phyloP scores from a whole-genome alignment of 192 early-diverging fungal genomes.

The Pilobolus umbonatus region DNA sequence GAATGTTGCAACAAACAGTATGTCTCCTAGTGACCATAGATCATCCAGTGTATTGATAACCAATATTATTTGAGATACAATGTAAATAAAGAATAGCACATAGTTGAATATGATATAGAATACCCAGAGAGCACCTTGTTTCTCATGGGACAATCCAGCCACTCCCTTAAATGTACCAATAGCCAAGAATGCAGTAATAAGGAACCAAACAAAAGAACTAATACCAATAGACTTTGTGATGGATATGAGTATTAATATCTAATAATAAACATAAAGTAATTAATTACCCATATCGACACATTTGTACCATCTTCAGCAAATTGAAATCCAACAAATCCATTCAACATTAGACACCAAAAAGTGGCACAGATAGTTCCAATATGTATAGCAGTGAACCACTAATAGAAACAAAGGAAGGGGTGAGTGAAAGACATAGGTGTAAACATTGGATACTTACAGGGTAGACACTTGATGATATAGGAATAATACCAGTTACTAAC shows the following conservation, averaged over 20 bases:
- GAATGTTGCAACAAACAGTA: constrained; percentile 84
- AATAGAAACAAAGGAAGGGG: constrained; percentile 11
- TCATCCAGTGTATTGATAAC: constrained; percentile 94
- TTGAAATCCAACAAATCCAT: constrained; percentile 95
- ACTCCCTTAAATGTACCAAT: constrained; percentile 77
- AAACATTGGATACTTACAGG: constrained; percentile 38
- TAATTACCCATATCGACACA: constrained; percentile 80
- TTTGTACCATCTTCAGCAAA: constrained; percentile 96
- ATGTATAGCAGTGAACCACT: constrained; percentile 84
- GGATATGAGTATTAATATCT: not conserved
- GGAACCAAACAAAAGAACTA: constrained; percentile 76
- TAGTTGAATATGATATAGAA: constrained; percentile 87
- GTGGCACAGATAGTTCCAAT: constrained; percentile 78
- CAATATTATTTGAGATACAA: constrained; percentile 87
- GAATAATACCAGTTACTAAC: constrained; percentile 89
- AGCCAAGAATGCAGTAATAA: constrained; percentile 69
- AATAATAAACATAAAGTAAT: not conserved
- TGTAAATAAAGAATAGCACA: constrained; percentile 78
- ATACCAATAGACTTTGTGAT: constrained; percentile 69
- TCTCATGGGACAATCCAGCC: constrained; percentile 51
- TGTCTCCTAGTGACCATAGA: constrained; percentile 94
- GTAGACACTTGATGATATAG: constrained; percentile 71
- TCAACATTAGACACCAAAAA: constrained; percentile 90
- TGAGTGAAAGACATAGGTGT: not conserved
- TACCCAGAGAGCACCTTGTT: constrained; percentile 75